phyloP scores from a whole-genome alignment of 306 rosid species.

The Sicyos edulis region DNA sequence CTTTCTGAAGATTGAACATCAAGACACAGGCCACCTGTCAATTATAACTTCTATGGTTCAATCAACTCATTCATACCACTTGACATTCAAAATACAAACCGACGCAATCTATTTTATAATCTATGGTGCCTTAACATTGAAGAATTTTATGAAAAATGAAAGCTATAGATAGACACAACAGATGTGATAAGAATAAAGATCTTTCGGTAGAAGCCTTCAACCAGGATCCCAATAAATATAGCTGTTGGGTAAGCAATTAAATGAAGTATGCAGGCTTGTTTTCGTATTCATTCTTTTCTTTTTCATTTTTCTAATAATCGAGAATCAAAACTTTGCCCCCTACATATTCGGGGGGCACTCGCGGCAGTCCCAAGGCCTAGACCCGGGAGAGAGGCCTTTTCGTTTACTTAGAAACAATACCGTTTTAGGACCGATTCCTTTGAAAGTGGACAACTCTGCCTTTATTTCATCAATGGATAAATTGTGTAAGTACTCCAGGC shows the following conservation, averaged over 20 bases:
- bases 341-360: too few relatives aligned
- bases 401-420: conserved; percentile 32
- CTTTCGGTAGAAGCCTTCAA: neutral
- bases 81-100: neutral
- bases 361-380: too few relatives aligned
- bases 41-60: neutral
- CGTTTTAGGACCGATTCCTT: conserved; percentile 92
- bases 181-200: neutral
- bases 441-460: conserved; percentile 66
- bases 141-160: too few relatives aligned
- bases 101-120: neutral
- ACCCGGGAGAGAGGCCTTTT: neutral
- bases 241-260: too few relatives aligned
- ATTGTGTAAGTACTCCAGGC: conserved; percentile 70
- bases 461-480: conserved; percentile 59
- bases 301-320: too few relatives aligned
- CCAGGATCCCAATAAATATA: neutral
- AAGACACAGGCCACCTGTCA: conserved; percentile 43
- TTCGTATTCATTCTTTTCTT: too few relatives aligned
- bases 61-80: neutral
- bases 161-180: conserved; percentile 3
- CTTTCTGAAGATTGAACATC: conserved; percentile 72
- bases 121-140: neutral
- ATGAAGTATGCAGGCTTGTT: neutral
- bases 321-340: too few relatives aligned